Conservation (phyloP, 306 rosid genomes). For the Quercus wislizeni region DNA sequence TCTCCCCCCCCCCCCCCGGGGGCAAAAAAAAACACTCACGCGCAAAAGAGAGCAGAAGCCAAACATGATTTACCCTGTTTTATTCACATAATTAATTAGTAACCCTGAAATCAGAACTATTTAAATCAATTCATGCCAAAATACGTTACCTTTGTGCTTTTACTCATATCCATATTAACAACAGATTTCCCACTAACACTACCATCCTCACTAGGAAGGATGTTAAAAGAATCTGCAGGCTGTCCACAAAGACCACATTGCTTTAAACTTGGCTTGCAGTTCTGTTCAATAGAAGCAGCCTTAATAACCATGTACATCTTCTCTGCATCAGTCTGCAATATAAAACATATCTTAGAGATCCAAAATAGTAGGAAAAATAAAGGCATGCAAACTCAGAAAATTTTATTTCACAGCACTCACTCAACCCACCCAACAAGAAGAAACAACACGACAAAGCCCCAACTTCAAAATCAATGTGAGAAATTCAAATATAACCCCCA, state of each 20-base stretch:
- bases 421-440: neutral
- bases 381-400: neutral
- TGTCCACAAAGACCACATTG: slow-evolving; percentile 61
- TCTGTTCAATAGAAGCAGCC: slow-evolving; percentile 42
- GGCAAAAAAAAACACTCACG: neutral
- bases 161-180: slow-evolving; percentile 26
- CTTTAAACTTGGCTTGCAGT: slow-evolving; percentile 34
- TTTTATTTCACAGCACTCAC: neutral
- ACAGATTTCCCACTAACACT: slow-evolving; percentile 37
- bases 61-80: neutral
- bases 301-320: slow-evolving; percentile 56
- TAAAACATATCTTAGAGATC: slow-evolving; percentile 2
- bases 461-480: neutral
- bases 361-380: neutral
- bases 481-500: neutral
- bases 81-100: neutral
- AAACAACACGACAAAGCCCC: neutral
- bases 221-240: slow-evolving; percentile 59
- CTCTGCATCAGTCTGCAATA: slow-evolving; percentile 72
- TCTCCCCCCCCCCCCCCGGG: no score
- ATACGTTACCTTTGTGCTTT: slow-evolving; percentile 56
- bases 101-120: slow-evolving; percentile 9
- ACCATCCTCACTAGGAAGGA: slow-evolving; percentile 49
- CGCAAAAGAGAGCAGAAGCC: neutral
- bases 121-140: slow-evolving; percentile 27